Evolutionary conservation across 2,329 filamentous ascomycete species (phyloP).

Genomic region (Sarocladium oryzae): DNA sequence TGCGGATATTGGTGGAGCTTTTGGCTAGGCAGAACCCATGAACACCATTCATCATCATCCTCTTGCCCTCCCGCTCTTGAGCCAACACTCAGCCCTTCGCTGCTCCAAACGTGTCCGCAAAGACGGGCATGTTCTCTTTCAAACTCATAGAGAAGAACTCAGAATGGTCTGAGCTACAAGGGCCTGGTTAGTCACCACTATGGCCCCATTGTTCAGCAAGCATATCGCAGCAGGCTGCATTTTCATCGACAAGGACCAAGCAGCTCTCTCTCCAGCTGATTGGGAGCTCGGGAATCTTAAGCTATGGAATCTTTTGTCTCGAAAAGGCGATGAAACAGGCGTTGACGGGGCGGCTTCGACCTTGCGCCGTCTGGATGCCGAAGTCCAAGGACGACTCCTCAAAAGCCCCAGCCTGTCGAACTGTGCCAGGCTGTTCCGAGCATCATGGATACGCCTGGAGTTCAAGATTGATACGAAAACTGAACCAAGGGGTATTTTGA

Average conservation of each 20-base stretch:
- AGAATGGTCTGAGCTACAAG: background rate
- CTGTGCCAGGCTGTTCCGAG: slow-evolving; percentile 25
- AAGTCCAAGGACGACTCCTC: slow-evolving; percentile 24
- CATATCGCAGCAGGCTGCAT: slow-evolving; percentile 38
- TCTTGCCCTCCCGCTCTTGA: background rate
- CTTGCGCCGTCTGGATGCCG: slow-evolving; percentile 11
- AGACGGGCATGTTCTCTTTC: background rate
- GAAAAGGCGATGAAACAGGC: background rate
- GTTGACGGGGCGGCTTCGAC: background rate
- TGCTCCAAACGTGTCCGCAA: background rate
- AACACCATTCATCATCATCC: background rate
- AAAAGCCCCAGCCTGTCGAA: slow-evolving; percentile 16
- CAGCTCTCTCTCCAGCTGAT: background rate
- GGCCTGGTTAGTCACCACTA: slow-evolving; percentile 2
- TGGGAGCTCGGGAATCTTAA: background rate
- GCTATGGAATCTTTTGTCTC: background rate
- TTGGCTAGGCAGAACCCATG: slow-evolving; percentile 4
- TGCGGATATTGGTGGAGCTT: background rate
- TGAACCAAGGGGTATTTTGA: slow-evolving; percentile 25
- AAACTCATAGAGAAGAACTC: no score
- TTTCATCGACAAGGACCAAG: slow-evolving; percentile 19
- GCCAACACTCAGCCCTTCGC: background rate
- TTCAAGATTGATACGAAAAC: slow-evolving; percentile 19
- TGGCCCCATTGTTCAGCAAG: slow-evolving; percentile 14
- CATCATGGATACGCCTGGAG: slow-evolving; percentile 39